Conservation (phyloP, 257 asterid species). For the Nicotiana undulata region DNA sequence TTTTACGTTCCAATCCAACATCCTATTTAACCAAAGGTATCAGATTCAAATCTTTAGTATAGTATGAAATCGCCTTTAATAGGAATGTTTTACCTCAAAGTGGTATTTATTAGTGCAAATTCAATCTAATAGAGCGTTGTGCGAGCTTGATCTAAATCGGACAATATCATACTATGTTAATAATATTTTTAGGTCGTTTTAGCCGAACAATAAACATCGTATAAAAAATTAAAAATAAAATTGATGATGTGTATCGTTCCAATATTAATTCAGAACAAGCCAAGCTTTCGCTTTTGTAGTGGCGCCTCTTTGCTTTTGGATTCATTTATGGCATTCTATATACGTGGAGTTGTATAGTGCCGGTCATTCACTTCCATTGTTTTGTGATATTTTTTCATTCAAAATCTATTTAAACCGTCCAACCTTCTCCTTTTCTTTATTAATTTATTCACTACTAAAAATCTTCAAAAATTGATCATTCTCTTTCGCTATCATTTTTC, state of each 20-base stretch:
- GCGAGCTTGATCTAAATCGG: too few relatives aligned
- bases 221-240: too few relatives aligned
- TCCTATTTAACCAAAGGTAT: too few relatives aligned
- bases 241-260: not conserved
- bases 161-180: too few relatives aligned
- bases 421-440: not conserved
- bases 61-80: too few relatives aligned
- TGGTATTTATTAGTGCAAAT: too few relatives aligned
- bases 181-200: not conserved
- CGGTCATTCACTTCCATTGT: conserved; percentile 3
- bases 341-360: conserved; percentile 24
- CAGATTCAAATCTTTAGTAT: too few relatives aligned
- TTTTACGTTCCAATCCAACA: too few relatives aligned
- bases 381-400: conserved; percentile 20
- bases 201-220: not conserved
- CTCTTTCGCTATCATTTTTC: too few relatives aligned
- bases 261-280: not conserved
- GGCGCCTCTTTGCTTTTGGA: not conserved
- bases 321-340: not conserved
- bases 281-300: not conserved
- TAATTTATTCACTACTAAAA: not conserved
- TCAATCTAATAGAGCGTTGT: too few relatives aligned
- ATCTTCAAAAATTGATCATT: too few relatives aligned
- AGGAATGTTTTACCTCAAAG: too few relatives aligned
- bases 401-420: conserved; percentile 17